These are phyloP conservation scores for Teunomyces pallodes DNA, from an alignment of 805 yeast genomes.

Conservation along the genomic window DNA sequence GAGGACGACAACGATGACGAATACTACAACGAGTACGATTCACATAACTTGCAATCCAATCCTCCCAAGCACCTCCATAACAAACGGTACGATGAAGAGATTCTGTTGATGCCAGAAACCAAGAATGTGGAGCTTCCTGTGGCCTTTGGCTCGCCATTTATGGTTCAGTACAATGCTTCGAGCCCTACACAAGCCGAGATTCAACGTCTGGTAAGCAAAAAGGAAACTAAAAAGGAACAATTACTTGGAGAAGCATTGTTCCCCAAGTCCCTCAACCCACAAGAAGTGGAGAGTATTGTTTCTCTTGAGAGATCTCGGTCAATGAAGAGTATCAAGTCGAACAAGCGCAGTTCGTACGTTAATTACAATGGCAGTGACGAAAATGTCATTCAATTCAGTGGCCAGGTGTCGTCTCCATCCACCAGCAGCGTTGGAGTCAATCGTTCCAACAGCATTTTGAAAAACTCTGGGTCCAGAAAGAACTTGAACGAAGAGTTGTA, in stretches of 20 bases:
- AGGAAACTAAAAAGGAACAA: conserved; percentile 16
- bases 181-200: not conserved
- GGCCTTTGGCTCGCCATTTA: conserved; percentile 35
- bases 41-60: conserved; percentile 18
- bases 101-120: conserved; percentile 21
- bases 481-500: conserved; percentile 15
- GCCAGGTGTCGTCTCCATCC: conserved; percentile 16
- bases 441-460: conserved; percentile 39
- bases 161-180: conserved; percentile 16
- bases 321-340: conserved; percentile 49
- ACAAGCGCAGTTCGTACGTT: conserved; percentile 34
- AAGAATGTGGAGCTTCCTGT: conserved; percentile 7
- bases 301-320: conserved; percentile 65
- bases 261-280: conserved; percentile 64
- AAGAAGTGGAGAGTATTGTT: conserved; percentile 73
- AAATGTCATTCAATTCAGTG: conserved; percentile 29
- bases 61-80: conserved; percentile 24
- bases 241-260: conserved; percentile 55
- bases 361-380: conserved; percentile 43
- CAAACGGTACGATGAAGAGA: conserved; percentile 27
- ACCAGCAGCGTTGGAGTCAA: conserved; percentile 17
- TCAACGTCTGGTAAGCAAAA: not conserved
- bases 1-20: conserved; percentile 9
- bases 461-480: conserved; percentile 27
- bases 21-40: conserved; percentile 14